A percentile compares a stretch with the other conserved stretches of the same genome.
phyloP scores from a whole-genome alignment of 2,329 filamentous ascomycete genomes.

The Ophiocordyceps unilateralis region DNA sequence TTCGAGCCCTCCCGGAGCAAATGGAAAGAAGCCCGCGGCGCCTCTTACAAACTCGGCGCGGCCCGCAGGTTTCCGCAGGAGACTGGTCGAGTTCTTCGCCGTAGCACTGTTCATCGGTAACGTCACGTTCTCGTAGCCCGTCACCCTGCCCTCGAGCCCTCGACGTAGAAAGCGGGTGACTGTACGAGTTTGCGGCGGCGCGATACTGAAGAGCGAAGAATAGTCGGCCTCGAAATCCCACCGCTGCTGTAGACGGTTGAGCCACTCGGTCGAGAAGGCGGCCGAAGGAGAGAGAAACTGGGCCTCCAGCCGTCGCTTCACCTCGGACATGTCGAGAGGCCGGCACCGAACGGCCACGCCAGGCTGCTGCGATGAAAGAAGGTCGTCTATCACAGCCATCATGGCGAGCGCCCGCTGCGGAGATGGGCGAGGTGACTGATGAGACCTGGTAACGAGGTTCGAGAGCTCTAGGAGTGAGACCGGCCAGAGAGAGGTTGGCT shows the following conservation, averaged over 20 bases:
- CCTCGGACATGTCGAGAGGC: constrained; percentile 23
- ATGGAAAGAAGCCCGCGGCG: constrained; percentile 84
- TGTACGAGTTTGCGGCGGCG: constrained; percentile 85
- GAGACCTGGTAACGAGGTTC: neutral
- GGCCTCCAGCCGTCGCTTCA: constrained; percentile 55
- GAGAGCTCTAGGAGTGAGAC: neutral
- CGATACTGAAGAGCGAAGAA: constrained; percentile 69
- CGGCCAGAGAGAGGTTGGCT: neutral
- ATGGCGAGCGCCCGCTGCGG: neutral
- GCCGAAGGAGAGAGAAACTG: constrained; percentile 67
- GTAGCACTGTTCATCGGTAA: constrained; percentile 77
- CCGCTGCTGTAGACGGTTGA: constrained; percentile 72
- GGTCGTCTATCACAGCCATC: constrained; percentile 18
- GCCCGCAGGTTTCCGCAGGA: constrained; percentile 69
- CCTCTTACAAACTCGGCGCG: constrained; percentile 85
- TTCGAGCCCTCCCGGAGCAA: constrained; percentile 79
- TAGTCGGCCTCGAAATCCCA: constrained; percentile 76
- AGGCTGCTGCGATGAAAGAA: constrained; percentile 14
- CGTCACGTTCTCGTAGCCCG: constrained; percentile 86
- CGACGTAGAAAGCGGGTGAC: constrained; percentile 83
- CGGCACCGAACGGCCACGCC: constrained; percentile 3
- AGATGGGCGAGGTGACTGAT: no score
- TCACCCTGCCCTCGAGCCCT: constrained; percentile 81
- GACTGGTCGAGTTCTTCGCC: constrained; percentile 86
- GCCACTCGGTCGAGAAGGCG: constrained; percentile 68